Base-by-base conservation (phyloP, 1,284 basidiomycete species). In the Malassezia cuniculi region DNA sequence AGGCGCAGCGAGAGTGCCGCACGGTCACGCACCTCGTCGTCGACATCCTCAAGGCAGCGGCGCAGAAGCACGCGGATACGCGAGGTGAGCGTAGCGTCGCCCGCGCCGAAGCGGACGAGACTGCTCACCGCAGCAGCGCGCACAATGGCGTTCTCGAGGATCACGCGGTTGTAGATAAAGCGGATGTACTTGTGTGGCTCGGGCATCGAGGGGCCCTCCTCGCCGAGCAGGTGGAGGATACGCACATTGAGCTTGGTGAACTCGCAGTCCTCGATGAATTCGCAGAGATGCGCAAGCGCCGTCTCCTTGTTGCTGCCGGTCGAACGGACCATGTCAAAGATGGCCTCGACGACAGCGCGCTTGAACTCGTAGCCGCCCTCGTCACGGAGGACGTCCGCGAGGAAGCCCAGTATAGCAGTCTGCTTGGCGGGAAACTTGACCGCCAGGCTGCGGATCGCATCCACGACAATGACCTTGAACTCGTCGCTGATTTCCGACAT, bases 281-380 rank as follows among this genome's bases (percentile, higher is more conserved):
- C 93, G 74, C 93, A 97, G n/a, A 99, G 77, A 66, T 99, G 86
- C 9, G 87, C 87, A 29, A 99, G 77, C 1, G 93, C 93, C 9
- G 54, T 47, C 47, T 65, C 93, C 70, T 94, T 93, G 72, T 81
- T 85, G 45, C 95, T 90, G 31, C 74, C 72, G 61, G 97, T 94
- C 71, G 80, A 94, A 69, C 90, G 93, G 76, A 97, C 85, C 93
- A 97, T 97, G 70, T 97, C 90, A 69, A 97, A 97, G 68, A 99
- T 97, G 31, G 93, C 90, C 70, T 97, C 93, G 27, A 99, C 90
- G 30, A 97, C 87, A 3, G 90, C 86, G 33, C 89, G 83, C 73
- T 99, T 99, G 76, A 95, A 97, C 66, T 97, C 93, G 70, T 95
- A 97, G 15, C 93, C 93, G 41, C 93, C 93, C 70, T 99, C 93